Base-by-base conservation (phyloP, 2,329 filamentous ascomycete species). In the Dactylella cylindrospora region DNA sequence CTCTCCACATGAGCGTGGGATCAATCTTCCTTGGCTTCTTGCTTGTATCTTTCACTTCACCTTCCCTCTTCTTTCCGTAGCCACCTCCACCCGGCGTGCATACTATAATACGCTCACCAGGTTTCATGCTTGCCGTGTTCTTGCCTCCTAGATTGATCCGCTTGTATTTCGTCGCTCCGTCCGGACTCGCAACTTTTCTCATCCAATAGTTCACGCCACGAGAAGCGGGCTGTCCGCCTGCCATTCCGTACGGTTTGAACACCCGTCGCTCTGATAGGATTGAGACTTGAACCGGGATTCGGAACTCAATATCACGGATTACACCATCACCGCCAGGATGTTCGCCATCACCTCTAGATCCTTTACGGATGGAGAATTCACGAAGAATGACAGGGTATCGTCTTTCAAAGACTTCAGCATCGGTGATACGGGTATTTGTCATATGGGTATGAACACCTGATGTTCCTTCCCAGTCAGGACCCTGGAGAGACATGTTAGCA, bases 171-270 rank as follows among this genome's bases (percentile, higher is more conserved):
- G 70, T 83, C 76, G 68, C 78, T 1, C 66, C 67, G 6, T 49
- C 66, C 22, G 67, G 62, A 4, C 81, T 82, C 66, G 78, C 76
- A 47, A 91, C 84, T 62, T 81, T 84, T 5, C 88, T 78, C 25
- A 94, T 84, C 91, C 91, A 97, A 38, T 94, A 76, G 68, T 97
- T 97, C 64, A 90, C 75, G 0, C 91, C 91, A 44, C 86, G 85
- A 67, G 82, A 74, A 0, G 83, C 91, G 64, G 91, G 85, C 53
- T 84, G 84, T 2, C 91, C 91, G 0, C 91, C 91, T 17, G 83
- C 84, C 59, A 96, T 78, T 0, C 91, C 90, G 67, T 90, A 95
- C 1, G 89, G 89, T 46, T 81, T 78, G 65, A 86, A 84, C 0
- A 91, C 86, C 23, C 89, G 75, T 13, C 89, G 73, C 72, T 95